These are phyloP conservation scores for Colletotrichum sansevieriae DNA, from an alignment of 2,329 filamentous ascomycete genomes.

Conservation along the genomic window DNA sequence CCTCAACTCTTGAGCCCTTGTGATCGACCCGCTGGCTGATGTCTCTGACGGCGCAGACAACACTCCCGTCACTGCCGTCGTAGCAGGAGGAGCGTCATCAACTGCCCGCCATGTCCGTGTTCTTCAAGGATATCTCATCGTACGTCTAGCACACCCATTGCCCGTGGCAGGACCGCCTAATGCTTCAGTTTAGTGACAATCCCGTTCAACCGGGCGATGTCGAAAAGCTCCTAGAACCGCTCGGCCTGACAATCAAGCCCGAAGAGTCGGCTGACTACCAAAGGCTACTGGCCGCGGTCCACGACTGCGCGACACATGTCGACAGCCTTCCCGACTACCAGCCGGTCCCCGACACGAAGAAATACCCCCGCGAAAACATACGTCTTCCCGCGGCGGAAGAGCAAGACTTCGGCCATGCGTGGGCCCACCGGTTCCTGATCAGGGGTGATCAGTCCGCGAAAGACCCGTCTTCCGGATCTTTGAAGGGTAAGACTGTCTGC, in stretches of 20 bases:
- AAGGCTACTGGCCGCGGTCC: slow-evolving; percentile 62
- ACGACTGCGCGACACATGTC: slow-evolving; percentile 63
- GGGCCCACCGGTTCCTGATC: slow-evolving; percentile 65
- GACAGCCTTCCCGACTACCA: slow-evolving; percentile 61
- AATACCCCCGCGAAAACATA: slow-evolving; percentile 60
- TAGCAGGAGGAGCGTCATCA: background rate
- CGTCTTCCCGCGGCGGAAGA: slow-evolving; percentile 54
- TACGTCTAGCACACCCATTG: slow-evolving; percentile 41
- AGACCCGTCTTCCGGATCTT: slow-evolving; percentile 15
- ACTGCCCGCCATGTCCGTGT: slow-evolving; percentile 51
- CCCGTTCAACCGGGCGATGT: slow-evolving; percentile 57
- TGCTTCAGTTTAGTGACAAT: slow-evolving; percentile 48
- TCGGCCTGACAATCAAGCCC: slow-evolving; percentile 53
- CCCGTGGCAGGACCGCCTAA: background rate
- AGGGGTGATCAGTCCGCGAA: slow-evolving; percentile 38
- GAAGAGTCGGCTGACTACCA: slow-evolving; percentile 59
- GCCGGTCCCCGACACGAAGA: slow-evolving; percentile 54
- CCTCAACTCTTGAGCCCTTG: slow-evolving; percentile 10
- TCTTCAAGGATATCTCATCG: slow-evolving; percentile 55
- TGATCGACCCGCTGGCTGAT: slow-evolving; percentile 13
- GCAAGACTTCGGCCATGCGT: slow-evolving; percentile 62
- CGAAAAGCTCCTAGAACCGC: slow-evolving; percentile 50
- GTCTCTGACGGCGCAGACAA: background rate
- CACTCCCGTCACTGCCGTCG: background rate
- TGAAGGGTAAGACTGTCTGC: slow-evolving; percentile 61